Percentiles rank a stretch among this genome's conserved stretches.
phyloP scores from a whole-genome alignment of 176 grass and related monocot species.

The Thalia dealbata region DNA sequence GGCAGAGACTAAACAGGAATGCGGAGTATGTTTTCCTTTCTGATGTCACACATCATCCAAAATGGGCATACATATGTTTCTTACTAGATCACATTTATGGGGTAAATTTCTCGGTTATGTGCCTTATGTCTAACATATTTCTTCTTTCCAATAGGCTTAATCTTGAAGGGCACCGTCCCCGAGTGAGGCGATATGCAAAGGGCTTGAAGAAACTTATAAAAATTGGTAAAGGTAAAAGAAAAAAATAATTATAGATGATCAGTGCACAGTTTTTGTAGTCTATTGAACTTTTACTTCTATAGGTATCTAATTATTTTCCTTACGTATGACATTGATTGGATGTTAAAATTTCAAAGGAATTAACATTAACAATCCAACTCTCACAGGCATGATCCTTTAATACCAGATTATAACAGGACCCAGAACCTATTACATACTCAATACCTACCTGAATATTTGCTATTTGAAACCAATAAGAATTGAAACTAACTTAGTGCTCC shows the following conservation, averaged over 20 bases:
- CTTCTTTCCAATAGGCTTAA: conserved; percentile 42
- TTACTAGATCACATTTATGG: background rate
- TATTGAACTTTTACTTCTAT: background rate
- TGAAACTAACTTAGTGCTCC: no score
- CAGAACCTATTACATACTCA: no score
- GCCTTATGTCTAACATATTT: background rate
- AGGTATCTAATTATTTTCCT: background rate
- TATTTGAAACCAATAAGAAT: no score
- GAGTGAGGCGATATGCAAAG: conserved; percentile 80
- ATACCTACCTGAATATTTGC: no score
- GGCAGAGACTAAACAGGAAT: conserved; percentile 55
- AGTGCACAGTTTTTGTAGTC: background rate
- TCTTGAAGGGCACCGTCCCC: conserved; percentile 73
- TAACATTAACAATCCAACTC: no score
- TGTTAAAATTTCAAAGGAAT: no score
- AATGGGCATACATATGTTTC: background rate
- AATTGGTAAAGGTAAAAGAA: conserved; percentile 89
- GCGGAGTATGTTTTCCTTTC: conserved; percentile 45
- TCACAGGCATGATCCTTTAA: no score
- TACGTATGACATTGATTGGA: no score
- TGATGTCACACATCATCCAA: background rate
- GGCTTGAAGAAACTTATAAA: conserved; percentile 68
- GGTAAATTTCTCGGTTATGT: background rate
- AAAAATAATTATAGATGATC: background rate
- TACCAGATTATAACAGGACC: no score